phyloP scores from a whole-genome alignment of 257 asterid species.

The Striga asiatica region DNA sequence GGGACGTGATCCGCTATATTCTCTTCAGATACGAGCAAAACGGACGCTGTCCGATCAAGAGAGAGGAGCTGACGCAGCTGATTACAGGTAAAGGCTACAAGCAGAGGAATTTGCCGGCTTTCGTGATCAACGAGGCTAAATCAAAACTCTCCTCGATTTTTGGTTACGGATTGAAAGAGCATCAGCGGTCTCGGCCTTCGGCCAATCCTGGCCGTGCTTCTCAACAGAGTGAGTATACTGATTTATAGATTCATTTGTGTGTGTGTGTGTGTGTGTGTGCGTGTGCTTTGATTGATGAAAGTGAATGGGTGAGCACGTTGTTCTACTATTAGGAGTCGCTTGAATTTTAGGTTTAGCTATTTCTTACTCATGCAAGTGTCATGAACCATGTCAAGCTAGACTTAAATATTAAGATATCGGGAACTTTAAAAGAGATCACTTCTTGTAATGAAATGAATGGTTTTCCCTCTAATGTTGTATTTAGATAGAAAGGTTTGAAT shows the following conservation, averaged over 20 bases:
- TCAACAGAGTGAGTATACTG: conserved; percentile 37
- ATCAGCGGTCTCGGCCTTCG: conserved; percentile 56
- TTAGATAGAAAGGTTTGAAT: background rate
- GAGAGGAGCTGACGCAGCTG: conserved; percentile 80
- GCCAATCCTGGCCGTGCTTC: conserved; percentile 29
- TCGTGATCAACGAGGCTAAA: conserved; percentile 66
- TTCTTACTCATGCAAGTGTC: no score
- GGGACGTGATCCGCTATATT: conserved; percentile 70
- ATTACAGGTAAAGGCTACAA: conserved; percentile 53
- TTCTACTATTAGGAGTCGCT: background rate
- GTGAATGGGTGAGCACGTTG: background rate
- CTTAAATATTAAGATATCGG: background rate
- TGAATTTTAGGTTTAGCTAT: background rate
- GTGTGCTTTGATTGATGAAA: background rate
- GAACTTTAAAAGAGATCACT: background rate
- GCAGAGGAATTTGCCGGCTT: conserved; percentile 65
- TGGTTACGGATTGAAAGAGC: conserved; percentile 83
- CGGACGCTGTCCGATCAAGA: conserved; percentile 68
- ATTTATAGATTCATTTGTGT: no score
- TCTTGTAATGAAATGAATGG: no score
- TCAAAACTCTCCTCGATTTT: conserved; percentile 53
- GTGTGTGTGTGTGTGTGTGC: no score
- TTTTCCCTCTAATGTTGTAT: background rate
- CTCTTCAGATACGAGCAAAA: conserved; percentile 66
- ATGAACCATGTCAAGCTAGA: no score